Percentiles rank a stretch among this genome's conserved stretches.
phyloP scores from a whole-genome alignment of 2,329 filamentous ascomycete genomes.

The Stachybotrys echinatus region DNA sequence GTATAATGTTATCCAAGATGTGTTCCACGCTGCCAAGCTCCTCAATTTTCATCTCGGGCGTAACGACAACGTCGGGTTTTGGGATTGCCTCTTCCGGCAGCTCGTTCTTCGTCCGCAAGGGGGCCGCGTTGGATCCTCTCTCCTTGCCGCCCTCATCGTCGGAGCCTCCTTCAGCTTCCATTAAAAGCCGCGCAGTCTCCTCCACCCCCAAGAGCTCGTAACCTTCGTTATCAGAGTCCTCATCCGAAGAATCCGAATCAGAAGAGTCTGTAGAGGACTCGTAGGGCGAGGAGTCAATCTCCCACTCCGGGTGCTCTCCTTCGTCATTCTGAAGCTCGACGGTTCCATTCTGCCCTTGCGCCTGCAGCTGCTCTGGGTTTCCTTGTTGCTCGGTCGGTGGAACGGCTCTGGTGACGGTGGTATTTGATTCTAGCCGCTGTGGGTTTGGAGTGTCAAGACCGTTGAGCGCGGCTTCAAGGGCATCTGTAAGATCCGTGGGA shows the following conservation, averaged over 20 bases:
- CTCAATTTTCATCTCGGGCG: slow-evolving; percentile 68
- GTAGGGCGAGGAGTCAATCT: slow-evolving; percentile 72
- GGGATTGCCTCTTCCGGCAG: slow-evolving; percentile 55
- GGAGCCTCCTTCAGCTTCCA: slow-evolving; percentile 75
- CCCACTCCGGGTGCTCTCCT: slow-evolving; percentile 69
- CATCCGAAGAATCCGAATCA: slow-evolving; percentile 55
- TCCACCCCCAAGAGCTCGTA: slow-evolving; percentile 74
- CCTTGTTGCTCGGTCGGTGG: too few relatives aligned
- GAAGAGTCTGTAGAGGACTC: slow-evolving; percentile 59
- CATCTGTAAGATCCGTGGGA: slow-evolving; percentile 32
- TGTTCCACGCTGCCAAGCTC: slow-evolving; percentile 71
- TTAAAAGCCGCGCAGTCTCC: slow-evolving; percentile 77
- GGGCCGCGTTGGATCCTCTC: slow-evolving; percentile 31
- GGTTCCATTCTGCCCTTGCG: neutral
- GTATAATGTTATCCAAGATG: slow-evolving; percentile 70
- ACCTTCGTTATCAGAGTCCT: slow-evolving; percentile 54
- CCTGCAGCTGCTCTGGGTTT: neutral
- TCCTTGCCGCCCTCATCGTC: slow-evolving; percentile 63
- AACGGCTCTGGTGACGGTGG: too few relatives aligned
- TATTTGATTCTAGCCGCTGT: slow-evolving; percentile 1
- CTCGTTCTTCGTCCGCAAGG: slow-evolving; percentile 81
- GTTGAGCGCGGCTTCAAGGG: slow-evolving; percentile 38
- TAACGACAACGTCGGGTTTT: slow-evolving; percentile 75
- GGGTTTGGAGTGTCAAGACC: slow-evolving; percentile 21
- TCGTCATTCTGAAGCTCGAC: slow-evolving; percentile 24